These are phyloP conservation scores for Plantago elongata DNA, from an alignment of 257 asterid genomes.

Conservation along the genomic window DNA sequence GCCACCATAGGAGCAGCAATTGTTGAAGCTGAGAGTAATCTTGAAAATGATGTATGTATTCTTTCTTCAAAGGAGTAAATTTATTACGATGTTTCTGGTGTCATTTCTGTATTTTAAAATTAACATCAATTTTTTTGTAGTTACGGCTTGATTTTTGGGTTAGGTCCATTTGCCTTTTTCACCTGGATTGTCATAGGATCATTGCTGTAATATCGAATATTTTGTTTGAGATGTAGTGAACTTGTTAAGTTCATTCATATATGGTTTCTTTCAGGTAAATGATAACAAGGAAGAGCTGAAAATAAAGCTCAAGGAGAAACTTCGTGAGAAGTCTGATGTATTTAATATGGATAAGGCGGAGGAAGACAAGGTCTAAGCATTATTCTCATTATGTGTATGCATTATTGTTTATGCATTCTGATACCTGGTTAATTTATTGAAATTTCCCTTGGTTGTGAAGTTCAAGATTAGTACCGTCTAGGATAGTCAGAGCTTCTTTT, in stretches of 20 bases:
- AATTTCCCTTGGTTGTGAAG: not conserved
- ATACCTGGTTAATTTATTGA: not conserved
- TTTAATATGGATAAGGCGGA: constrained; percentile 64
- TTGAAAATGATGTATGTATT: constrained; percentile 72
- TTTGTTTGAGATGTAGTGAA: constrained; percentile 4
- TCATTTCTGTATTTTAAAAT: not conserved
- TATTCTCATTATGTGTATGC: constrained; percentile 1
- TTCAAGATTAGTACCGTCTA: not conserved
- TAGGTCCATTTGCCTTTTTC: constrained; percentile 13
- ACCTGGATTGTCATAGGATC: constrained; percentile 1
- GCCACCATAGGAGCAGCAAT: constrained; percentile 90
- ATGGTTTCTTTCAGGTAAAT: constrained; percentile 33
- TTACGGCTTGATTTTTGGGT: not conserved
- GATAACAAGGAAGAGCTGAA: constrained; percentile 84
- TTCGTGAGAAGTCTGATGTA: constrained; percentile 77
- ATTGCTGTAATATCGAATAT: not conserved
- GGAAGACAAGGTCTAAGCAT: constrained; percentile 73
- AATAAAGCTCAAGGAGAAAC: constrained; percentile 62
- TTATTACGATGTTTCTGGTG: constrained; percentile 32
- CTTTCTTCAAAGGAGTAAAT: constrained; percentile 36
- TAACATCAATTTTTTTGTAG: not conserved
- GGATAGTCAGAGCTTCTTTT: not conserved
- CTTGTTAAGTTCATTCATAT: not conserved
- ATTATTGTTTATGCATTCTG: not conserved
- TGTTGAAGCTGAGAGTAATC: constrained; percentile 82